Base-by-base conservation (phyloP, 2,329 filamentous ascomycete genomes). In the Arthrobotrys conoides region DNA sequence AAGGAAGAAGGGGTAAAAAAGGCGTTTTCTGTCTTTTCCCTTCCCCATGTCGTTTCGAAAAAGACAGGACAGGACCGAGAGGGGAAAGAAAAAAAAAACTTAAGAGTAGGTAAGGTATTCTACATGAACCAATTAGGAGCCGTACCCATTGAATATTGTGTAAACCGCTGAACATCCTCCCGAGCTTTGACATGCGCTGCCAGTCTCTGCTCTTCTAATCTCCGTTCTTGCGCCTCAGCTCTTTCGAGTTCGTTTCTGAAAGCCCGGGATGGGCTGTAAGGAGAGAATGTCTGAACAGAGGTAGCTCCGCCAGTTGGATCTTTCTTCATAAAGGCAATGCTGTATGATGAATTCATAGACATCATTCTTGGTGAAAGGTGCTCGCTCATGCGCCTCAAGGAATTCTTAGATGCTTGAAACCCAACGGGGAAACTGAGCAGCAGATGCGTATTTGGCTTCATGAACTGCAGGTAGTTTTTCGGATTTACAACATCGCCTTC, bases 401-500 rank as follows among this genome's bases (percentile, higher is more conserved):
- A 79, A 66, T 79, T 79, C 69, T 79, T 79, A 49, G 70, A 79
- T 36, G 76, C 65, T 73, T 79, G 68, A 38, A 69, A 79, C 24
- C 70, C 76, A 53, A 73, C 61, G 24, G 72, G 77, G 61, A 81
- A 81, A 66, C 79, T 76, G 67, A 80, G 66, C 46, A 82, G 65
- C 18, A 81, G 55, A 53, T 81, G 81, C 36, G 80, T 55, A 48
- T 78, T 76, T 36, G 81, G 80, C 57, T 71, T 76, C 61, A 82
- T 71, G 44, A 76, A 73, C 51, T 64, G 55, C 22, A 59, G 59
- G 53, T 82, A 82, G 30, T 73, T 66, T 70, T 79, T 68, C 49
- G 71, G 48, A 57, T 79, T 78, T 67, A 82, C 79, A 61, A 82
- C 66, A 76, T 76, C 72, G 30, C 81, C 81, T 61, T 81, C 79